These are phyloP conservation scores for Plantago major DNA, from an alignment of 257 asterid species.

Conservation along the genomic window DNA sequence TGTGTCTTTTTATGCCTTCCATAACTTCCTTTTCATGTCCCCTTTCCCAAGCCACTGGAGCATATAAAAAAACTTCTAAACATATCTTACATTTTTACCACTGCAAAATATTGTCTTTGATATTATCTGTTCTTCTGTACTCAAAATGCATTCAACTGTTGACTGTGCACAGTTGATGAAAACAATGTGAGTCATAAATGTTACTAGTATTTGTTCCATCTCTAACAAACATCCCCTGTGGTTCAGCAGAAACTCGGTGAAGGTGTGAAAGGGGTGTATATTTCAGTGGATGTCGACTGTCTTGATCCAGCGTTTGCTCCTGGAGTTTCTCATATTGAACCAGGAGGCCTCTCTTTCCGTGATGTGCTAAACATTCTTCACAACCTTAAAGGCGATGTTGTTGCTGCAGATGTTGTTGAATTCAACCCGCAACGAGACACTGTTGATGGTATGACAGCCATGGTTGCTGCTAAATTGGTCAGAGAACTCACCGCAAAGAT, in stretches of 20 bases:
- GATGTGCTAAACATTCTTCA: conserved; percentile 92
- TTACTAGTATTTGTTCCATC: conserved; percentile 1
- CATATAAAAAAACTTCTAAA: not conserved
- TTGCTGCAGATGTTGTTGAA: conserved; percentile 96
- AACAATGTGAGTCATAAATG: not conserved
- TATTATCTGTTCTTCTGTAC: not conserved
- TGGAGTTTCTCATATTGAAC: conserved; percentile 97
- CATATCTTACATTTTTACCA: not conserved
- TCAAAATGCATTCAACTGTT: not conserved
- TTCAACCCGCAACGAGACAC: conserved; percentile 97
- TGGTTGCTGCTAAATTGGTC: conserved; percentile 96
- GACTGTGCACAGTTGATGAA: too few species aligned
- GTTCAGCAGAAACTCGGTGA: conserved; percentile 83
- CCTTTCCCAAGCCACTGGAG: not conserved
- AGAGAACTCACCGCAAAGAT: conserved; percentile 90
- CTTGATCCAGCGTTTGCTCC: conserved; percentile 99
- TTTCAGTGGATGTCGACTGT: conserved; percentile 82
- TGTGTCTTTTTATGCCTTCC: not conserved
- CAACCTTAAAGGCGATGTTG: conserved; percentile 82
- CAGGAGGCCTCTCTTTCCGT: conserved; percentile 98
- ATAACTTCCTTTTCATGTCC: not conserved
- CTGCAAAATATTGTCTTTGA: not conserved
- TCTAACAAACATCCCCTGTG: not conserved
- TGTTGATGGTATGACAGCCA: conserved; percentile 97
- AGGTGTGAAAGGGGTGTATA: conserved; percentile 94